Evolutionary conservation across 805 yeast species (phyloP).

Genomic region (Cyberlindnera mrakii): DNA sequence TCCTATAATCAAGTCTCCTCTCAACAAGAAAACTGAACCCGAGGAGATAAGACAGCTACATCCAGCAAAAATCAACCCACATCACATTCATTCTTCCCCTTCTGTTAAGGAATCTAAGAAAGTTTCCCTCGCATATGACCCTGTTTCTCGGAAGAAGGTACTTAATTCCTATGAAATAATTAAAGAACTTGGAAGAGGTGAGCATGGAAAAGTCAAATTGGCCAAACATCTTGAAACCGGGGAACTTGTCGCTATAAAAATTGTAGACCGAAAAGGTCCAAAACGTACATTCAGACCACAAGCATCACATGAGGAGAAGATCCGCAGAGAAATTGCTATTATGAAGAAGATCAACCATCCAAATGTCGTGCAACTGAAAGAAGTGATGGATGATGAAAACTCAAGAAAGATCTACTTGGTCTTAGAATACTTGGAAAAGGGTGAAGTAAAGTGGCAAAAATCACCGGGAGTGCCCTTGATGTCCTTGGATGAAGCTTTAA

Average conservation of each 20-base stretch:
- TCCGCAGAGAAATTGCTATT: slow-evolving; percentile 84
- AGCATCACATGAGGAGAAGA: slow-evolving; percentile 57
- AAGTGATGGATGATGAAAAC: slow-evolving; percentile 80
- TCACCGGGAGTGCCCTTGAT: slow-evolving; percentile 58
- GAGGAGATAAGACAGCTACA: slow-evolving; percentile 14
- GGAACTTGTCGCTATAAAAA: slow-evolving; percentile 84
- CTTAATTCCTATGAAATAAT: slow-evolving; percentile 87
- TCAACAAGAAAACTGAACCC: slow-evolving; percentile 1
- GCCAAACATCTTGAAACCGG: slow-evolving; percentile 66
- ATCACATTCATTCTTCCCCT: slow-evolving; percentile 23
- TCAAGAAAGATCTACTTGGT: slow-evolving; percentile 86
- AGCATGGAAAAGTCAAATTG: slow-evolving; percentile 95
- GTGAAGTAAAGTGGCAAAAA: slow-evolving; percentile 82
- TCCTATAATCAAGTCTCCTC: slow-evolving; percentile 14
- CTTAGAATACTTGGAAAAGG: slow-evolving; percentile 82
- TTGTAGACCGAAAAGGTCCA: slow-evolving; percentile 66
- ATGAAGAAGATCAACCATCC: slow-evolving; percentile 91
- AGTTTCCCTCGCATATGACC: slow-evolving; percentile 83
- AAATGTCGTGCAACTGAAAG: slow-evolving; percentile 80
- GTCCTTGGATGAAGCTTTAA: slow-evolving; percentile 59
- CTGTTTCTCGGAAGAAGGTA: slow-evolving; percentile 71
- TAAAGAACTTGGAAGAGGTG: slow-evolving; percentile 89
- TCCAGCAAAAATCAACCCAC: slow-evolving; percentile 20
- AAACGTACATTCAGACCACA: slow-evolving; percentile 36
- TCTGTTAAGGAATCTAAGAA: slow-evolving; percentile 77